Evolutionary conservation across 1,284 basidiomycete species (phyloP).

Genomic region (Earliella scabrosa): DNA sequence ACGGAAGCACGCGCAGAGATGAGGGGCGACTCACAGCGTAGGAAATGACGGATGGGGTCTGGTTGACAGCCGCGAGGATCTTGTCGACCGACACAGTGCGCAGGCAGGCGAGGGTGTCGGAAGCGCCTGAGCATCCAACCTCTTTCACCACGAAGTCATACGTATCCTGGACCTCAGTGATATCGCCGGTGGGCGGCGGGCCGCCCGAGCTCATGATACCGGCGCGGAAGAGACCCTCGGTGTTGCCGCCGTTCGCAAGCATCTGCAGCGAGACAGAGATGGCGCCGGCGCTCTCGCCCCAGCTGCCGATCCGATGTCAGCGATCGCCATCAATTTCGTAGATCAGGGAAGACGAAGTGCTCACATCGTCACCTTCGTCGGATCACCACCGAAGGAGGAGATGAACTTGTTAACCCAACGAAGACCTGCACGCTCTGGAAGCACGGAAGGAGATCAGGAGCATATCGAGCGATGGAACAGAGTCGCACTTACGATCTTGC

Average conservation of each 20-base stretch:
- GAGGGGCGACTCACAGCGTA: not conserved
- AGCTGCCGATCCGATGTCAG: slow-evolving; percentile 23
- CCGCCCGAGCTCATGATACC: slow-evolving; percentile 42
- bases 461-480: not conserved
- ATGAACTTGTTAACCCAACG: slow-evolving; percentile 56
- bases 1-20: not conserved
- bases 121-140: slow-evolving; percentile 33
- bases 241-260: slow-evolving; percentile 35
- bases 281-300: slow-evolving; percentile 46
- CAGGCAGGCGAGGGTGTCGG: slow-evolving; percentile 45
- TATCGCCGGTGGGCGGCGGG: slow-evolving; percentile 36
- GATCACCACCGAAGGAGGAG: slow-evolving; percentile 43
- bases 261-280: slow-evolving; percentile 38
- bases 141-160: slow-evolving; percentile 37
- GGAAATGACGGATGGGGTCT: not conserved
- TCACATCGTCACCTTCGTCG: slow-evolving; percentile 34
- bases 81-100: slow-evolving; percentile 35
- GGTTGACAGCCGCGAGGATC: slow-evolving; percentile 28
- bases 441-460: not conserved
- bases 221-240: slow-evolving; percentile 39
- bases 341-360: not conserved
- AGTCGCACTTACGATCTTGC: slow-evolving; percentile 48
- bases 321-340: not conserved
- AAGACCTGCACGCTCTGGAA: slow-evolving; percentile 41
- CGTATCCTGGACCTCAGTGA: slow-evolving; percentile 33